Evolutionary conservation across 768 basidiomycete species (phyloP), one percentile per base, ranked within the genome.

Genomic region (Boletus sp.): DNA sequence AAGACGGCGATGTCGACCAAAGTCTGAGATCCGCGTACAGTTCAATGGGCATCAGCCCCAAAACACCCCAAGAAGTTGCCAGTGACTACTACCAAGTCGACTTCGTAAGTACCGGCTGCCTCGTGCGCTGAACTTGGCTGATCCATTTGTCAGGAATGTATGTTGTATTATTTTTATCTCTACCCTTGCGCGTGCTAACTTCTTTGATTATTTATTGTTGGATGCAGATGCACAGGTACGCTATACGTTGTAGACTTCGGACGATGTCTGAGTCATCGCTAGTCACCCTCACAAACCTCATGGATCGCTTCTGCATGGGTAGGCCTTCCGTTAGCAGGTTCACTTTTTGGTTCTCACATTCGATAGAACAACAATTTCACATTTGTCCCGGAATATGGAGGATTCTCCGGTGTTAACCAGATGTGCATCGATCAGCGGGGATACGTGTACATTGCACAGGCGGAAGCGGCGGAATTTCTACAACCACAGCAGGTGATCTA

Each of bases 241-340:
- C 12, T 7, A 18, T 37, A 5, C 4, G 7, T 7, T 46, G 4
- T 32, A 17, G 12, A 29, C 24, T 24, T 24, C 3, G 24, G 24
- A 24, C 3, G 24, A 24, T 24, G 24, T 24, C 3, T 55, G 57
- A 78, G 55, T 77, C 75, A 55, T 77, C 77, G 63, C 77, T 39
- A 87, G 63, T 77, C 82, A 4, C 86, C 86, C 1, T 84, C 85
- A 33, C 78, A 85, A 65, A 82, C 80, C 0, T 87, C 85, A 1
- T 81, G 80, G 75, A 72, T 87, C 20, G 83, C 84, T n/a, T 79
- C 83, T 5, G 77, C 84, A 20, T 83, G 83, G 85, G 86, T 85
- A 69, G 48, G 73, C 44, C 5, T 24, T 28, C 2, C 14, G 28
- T 51, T 30, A 12, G 35, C 12, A 33, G 17, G 7, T 24, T 24